A percentile compares a stretch with the other conserved stretches of the same genome.
These are phyloP conservation scores for Dryadomyces quercivorus DNA, from an alignment of 2,329 filamentous ascomycete genomes.

Conservation along the genomic window DNA sequence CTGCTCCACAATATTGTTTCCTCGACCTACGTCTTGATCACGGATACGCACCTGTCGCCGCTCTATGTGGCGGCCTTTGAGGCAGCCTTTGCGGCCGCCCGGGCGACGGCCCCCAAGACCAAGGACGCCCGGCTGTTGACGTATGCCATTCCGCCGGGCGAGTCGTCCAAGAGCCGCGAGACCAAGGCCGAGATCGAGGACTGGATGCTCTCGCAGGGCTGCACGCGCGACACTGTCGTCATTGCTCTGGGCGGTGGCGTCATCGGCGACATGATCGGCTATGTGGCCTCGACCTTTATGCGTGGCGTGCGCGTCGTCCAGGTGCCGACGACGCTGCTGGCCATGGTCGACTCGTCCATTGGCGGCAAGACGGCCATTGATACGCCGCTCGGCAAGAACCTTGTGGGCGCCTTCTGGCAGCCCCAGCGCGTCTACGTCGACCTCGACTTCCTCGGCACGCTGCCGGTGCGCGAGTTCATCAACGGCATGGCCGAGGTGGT, in stretches of 20 bases:
- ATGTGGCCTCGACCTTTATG: constrained; percentile 97
- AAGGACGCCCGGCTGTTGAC: constrained; percentile 57
- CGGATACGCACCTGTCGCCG: constrained; percentile 80
- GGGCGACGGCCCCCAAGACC: constrained; percentile 13
- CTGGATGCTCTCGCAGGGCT: constrained; percentile 90
- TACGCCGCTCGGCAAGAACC: constrained; percentile 87
- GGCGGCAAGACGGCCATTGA: constrained; percentile 98
- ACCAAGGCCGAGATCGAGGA: constrained; percentile 96
- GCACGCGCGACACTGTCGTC: constrained; percentile 87
- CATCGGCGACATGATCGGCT: constrained; percentile 96
- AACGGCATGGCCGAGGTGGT: constrained; percentile 98
- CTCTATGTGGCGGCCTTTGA: constrained; percentile 73
- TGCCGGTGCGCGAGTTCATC: constrained; percentile 86
- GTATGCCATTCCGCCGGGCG: constrained; percentile 79
- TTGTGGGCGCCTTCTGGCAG: constrained; percentile 95
- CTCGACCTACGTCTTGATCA: constrained; percentile 91
- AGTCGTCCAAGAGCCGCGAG: constrained; percentile 83
- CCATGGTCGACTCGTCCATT: constrained; percentile 98
- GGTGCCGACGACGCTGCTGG: constrained; percentile 84
- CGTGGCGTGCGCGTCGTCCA: constrained; percentile 91
- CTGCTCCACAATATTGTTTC: constrained; percentile 65
- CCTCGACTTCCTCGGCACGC: constrained; percentile 76
- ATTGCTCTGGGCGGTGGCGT: constrained; percentile 92
- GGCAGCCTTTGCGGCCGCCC: constrained; percentile 45
- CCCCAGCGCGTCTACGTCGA: constrained; percentile 91